Evolutionary conservation across 352 stramenopile species (phyloP).

Genomic region (Phytophthora hybrid): DNA sequence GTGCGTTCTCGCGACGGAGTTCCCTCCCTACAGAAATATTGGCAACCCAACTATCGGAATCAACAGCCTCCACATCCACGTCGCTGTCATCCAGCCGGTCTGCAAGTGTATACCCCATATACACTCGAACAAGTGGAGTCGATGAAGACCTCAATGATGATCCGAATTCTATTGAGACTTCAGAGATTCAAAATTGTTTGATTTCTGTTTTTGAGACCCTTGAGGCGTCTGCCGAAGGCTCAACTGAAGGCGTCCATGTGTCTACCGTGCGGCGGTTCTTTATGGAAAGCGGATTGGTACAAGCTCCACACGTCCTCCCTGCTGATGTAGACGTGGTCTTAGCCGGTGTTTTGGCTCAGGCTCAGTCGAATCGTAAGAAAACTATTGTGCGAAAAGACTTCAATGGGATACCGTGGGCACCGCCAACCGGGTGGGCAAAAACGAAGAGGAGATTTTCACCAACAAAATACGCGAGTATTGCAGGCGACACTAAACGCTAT

Average conservation of each 20-base stretch:
- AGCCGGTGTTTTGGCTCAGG: conserved; percentile 63
- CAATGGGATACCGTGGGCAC: conserved; percentile 14
- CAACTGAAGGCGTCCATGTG: conserved; percentile 58
- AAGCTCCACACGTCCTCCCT: conserved; percentile 51
- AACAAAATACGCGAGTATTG: conserved; percentile 15
- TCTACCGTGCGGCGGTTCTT: conserved; percentile 76
- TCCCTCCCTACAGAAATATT: conserved; percentile 25
- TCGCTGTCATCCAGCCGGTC: not conserved
- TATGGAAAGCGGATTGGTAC: conserved; percentile 64
- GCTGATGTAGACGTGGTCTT: conserved; percentile 79
- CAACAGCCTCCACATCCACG: not conserved
- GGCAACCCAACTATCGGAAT: conserved; percentile 3
- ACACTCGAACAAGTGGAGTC: not conserved
- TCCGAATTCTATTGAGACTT: conserved; percentile 16
- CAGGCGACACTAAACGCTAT: conserved; percentile 48
- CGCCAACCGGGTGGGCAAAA: conserved; percentile 36
- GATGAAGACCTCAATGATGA: conserved; percentile 35
- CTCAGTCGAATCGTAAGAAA: conserved; percentile 62
- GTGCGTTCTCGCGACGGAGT: conserved; percentile 11
- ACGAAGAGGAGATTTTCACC: conserved; percentile 17
- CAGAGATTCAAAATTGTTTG: conserved; percentile 48
- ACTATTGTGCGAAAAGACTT: conserved; percentile 67
- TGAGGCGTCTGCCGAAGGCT: conserved; percentile 52
- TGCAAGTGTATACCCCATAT: conserved; percentile 17
- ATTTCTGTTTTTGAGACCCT: conserved; percentile 56